Evolutionary conservation across 1,139 yeast species (phyloP).

Genomic region (Lodderomyces beijingensis): DNA sequence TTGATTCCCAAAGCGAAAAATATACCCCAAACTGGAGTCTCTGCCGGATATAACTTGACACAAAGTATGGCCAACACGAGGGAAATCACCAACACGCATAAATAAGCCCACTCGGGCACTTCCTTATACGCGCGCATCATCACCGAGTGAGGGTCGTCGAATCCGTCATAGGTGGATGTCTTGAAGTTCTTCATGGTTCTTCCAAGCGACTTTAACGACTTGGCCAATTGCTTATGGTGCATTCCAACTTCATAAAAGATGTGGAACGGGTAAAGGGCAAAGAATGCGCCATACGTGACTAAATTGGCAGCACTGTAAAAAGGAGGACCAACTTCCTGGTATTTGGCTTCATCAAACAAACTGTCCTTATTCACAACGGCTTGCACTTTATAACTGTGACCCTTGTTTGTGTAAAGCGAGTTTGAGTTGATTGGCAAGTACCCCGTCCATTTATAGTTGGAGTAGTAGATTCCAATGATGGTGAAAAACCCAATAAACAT

Average conservation of each 20-base stretch:
- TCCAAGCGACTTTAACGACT: slow-evolving; percentile 12
- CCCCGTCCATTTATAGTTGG: slow-evolving; percentile 48
- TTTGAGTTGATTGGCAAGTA: slow-evolving; percentile 55
- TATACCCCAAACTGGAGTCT: slow-evolving; percentile 55
- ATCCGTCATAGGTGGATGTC: slow-evolving; percentile 16
- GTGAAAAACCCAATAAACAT: slow-evolving; percentile 38
- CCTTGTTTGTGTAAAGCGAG: slow-evolving; percentile 41
- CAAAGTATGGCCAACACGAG: slow-evolving; percentile 47
- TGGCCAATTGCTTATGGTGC: slow-evolving; percentile 21
- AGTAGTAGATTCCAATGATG: slow-evolving; percentile 45
- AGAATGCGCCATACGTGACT: slow-evolving; percentile 53
- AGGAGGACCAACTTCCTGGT: slow-evolving; percentile 46
- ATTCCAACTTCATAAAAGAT: slow-evolving; percentile 40
- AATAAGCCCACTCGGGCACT: slow-evolving; percentile 61
- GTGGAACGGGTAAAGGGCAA: slow-evolving; percentile 54
- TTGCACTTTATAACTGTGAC: slow-evolving; percentile 37
- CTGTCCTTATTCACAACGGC: slow-evolving; percentile 35
- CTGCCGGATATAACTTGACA: slow-evolving; percentile 43
- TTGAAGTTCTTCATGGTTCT: slow-evolving; percentile 10
- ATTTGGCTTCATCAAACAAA: slow-evolving; percentile 36
- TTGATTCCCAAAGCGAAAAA: slow-evolving; percentile 55
- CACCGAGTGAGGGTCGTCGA: slow-evolving; percentile 50
- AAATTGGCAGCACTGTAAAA: slow-evolving; percentile 36
- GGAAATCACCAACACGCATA: slow-evolving; percentile 44
- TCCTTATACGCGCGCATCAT: slow-evolving; percentile 56